Conservation (phyloP, 352 stramenopile genomes). For the Globisporangium polare region DNA sequence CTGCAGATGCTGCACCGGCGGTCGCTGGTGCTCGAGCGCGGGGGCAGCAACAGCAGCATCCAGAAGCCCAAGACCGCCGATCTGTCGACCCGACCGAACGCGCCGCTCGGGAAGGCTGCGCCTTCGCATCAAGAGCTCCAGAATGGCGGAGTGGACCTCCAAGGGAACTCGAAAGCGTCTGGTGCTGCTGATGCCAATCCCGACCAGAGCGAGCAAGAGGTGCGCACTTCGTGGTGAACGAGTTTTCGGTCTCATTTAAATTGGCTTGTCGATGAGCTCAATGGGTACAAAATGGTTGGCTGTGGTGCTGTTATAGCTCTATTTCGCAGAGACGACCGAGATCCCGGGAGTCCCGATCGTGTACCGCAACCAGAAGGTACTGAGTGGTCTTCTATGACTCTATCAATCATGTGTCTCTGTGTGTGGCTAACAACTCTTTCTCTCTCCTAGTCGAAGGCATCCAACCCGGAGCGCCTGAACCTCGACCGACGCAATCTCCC, state of each 20-base stretch:
- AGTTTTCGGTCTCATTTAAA: not conserved
- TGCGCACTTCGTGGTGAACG: not conserved
- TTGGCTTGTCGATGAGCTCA: too few relatives aligned
- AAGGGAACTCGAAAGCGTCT: not conserved
- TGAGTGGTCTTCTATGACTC: too few relatives aligned
- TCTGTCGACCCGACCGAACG: slow-evolving; percentile 4
- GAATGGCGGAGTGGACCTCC: not conserved
- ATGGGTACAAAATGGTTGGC: not conserved
- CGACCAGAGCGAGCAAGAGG: slow-evolving; percentile 42
- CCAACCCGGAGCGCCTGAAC: slow-evolving; percentile 85
- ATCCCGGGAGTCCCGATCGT: slow-evolving; percentile 67
- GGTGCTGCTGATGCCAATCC: slow-evolving; percentile 10
- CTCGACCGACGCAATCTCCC: slow-evolving; percentile 81
- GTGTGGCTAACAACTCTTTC: too few relatives aligned
- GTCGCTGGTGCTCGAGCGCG: not conserved
- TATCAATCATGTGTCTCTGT: too few relatives aligned
- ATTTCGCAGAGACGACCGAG: slow-evolving; percentile 69
- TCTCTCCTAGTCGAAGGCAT: slow-evolving; percentile 40
- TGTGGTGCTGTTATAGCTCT: slow-evolving; percentile 41
- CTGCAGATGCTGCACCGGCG: slow-evolving; percentile 8
- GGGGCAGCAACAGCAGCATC: slow-evolving; percentile 2
- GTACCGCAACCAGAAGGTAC: slow-evolving; percentile 66
- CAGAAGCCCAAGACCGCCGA: slow-evolving; percentile 15
- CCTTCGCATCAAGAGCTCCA: not conserved
- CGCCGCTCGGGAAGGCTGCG: not conserved